These are phyloP conservation scores for Trichophaea hybrida DNA, from an alignment of 2,329 filamentous ascomycete genomes.

Conservation along the genomic window DNA sequence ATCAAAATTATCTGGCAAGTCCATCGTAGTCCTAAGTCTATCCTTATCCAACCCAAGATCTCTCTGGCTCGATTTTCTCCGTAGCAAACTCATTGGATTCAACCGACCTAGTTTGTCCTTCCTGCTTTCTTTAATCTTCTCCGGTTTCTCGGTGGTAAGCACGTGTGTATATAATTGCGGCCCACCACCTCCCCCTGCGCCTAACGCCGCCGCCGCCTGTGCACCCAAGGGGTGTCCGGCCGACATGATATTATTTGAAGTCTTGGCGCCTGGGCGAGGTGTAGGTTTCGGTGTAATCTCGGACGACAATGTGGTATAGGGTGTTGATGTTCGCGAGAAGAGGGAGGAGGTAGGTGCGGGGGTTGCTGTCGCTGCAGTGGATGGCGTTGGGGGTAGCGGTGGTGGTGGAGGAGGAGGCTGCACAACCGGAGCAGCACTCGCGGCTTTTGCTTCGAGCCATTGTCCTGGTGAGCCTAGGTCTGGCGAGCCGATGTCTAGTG, in stretches of 20 bases:
- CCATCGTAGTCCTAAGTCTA: conserved; percentile 27
- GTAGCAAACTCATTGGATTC: conserved; percentile 40
- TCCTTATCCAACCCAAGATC: conserved; percentile 22
- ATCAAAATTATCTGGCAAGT: conserved; percentile 41
- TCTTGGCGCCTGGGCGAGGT: neutral
- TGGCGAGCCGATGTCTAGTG: conserved; percentile 13
- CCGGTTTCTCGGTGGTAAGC: neutral
- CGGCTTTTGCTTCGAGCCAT: conserved; percentile 9
- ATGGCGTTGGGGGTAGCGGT: neutral
- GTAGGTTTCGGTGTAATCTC: neutral
- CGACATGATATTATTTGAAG: neutral
- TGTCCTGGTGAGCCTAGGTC: conserved; percentile 13
- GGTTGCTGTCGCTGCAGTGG: neutral
- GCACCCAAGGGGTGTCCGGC: neutral
- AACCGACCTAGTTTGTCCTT: conserved; percentile 29
- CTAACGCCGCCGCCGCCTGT: neutral
- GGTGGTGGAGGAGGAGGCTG: neutral
- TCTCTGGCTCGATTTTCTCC: conserved; percentile 42
- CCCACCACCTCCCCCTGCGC: neutral
- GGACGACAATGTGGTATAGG: conserved; percentile 1
- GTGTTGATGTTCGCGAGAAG: conserved; percentile 3
- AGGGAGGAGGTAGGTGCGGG: neutral
- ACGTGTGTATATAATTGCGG: neutral
- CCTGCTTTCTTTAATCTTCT: neutral
- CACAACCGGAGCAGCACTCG: neutral